Evolutionary conservation across 495 filamentous ascomycete genomes (phyloP), one percentile per base, ranked within the genome.

Genomic region (Trypethelium eluteriae): DNA sequence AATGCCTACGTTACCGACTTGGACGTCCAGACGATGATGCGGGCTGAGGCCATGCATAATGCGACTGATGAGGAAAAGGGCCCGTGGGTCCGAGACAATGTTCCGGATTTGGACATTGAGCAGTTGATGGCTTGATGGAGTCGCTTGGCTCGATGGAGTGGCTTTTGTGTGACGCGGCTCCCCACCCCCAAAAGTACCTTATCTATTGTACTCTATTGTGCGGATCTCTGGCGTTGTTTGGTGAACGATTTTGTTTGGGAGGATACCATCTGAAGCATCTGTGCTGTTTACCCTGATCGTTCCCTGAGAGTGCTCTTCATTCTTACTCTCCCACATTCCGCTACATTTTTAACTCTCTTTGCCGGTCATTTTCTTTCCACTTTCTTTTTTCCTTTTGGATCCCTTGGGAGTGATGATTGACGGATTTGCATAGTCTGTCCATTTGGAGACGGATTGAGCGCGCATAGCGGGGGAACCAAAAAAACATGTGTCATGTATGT

Each of bases 1-100:
- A 79, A 84, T 66, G 82, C 81, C 62, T 97, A 95, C 73, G 86
- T 96, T 61, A 97, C 94, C 11, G 95, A 99, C 72, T 83, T 99
- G 59, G 95, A 99, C 73, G 84, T 96, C 49, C 86, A 93, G 81
- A 96, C 93, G 2, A 74, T 98, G 78, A 89, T 87, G 78, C 85
- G 93, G 39, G 92, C 91, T 16, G 84, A 93, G 71, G 94, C 89
- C 53, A 85, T 98, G 68, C 86, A 84, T 67, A 79, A 80, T 70
- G 86, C 91, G 9, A 92, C 85, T 3, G 86, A 88, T 6, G 89
- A 92, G 70, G 91, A 96, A 79, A 93, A 90, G 68, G 92, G 92
- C 0, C 82, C 87, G 2, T 94, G 90, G 90, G 70, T 88, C n/a
- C 76, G 77, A 50, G 80, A 74, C 59, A 76, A 77, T 62, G 62